Percentiles rank a stretch among this genome's conserved stretches.
phyloP scores from a whole-genome alignment of 106 monocot species.

The Allium fistulosum region DNA sequence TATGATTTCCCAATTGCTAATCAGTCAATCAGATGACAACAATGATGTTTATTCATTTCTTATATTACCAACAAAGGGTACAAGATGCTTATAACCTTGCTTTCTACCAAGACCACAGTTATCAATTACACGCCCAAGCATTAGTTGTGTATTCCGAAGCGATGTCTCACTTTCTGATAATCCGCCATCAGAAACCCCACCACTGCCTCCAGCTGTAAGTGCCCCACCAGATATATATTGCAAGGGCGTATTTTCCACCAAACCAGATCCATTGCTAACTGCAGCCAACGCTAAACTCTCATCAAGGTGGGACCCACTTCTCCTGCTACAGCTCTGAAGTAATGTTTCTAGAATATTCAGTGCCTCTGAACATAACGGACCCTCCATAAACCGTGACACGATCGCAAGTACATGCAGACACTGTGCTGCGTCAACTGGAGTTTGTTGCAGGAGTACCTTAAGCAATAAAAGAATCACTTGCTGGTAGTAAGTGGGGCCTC shows the following conservation, averaged over 20 bases:
- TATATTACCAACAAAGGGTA: conserved; percentile 74
- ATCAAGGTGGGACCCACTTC: conserved; percentile 34
- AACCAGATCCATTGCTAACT: conserved; percentile 31
- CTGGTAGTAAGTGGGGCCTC: conserved; percentile 81
- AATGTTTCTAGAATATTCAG: conserved; percentile 85
- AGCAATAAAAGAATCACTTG: conserved; percentile 81
- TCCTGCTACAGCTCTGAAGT: conserved; percentile 69
- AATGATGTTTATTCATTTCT: conserved; percentile 5
- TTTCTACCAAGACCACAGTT: conserved; percentile 78
- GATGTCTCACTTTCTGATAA: conserved; percentile 58
- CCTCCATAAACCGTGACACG: conserved; percentile 91
- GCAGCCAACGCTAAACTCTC: conserved; percentile 15
- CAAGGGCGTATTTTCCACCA: conserved; percentile 51
- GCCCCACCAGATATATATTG: conserved; percentile 56
- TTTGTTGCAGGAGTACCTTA: conserved; percentile 84
- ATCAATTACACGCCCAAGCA: conserved; percentile 88
- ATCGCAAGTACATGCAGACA: conserved; percentile 86
- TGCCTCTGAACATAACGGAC: conserved; percentile 78
- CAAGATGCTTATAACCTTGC: conserved; percentile 87
- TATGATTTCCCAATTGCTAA: too few species aligned
- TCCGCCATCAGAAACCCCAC: conserved; percentile 26
- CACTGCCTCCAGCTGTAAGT: conserved; percentile 23
- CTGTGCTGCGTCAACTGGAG: conserved; percentile 82
- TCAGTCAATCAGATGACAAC: too few species aligned
- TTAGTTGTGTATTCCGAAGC: conserved; percentile 67